Evolutionary conservation across 257 asterid genomes (phyloP), one percentile per base, ranked within the genome.

Genomic region (Solanum lycopersicoides): DNA sequence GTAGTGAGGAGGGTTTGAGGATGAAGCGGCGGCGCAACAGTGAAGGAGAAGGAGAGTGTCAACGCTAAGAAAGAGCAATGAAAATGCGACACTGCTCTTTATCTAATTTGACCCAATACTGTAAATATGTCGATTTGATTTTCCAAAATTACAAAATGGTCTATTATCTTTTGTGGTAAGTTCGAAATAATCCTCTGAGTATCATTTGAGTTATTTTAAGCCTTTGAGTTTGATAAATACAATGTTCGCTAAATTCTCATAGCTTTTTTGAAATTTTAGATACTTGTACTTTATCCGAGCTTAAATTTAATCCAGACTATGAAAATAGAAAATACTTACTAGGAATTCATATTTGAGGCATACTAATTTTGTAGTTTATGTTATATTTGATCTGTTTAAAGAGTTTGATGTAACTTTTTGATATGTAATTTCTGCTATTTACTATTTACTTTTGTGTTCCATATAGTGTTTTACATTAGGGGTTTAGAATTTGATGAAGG

Each of bases 241-340:
- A 63, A n/a, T n/a, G 25, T 56, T 56, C 1, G 12, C n/a, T 20
- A 20, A 3, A n/a, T 63, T n/a, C 32, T n/a, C 7, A 1, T 69
- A 32, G 76, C 5, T 7, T n/a, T n/a, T n/a, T n/a, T n/a, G n/a
- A n/a, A n/a, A n/a, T n/a, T n/a, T n/a, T n/a, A n/a, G 0, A 0
- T 53, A 53, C 21, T 50, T 50, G 1, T 47, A 18, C 0, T 7
- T 45, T 45, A 45, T 12, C 50, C 0, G 0, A 44, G 0, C 7
- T 50, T 66, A 4, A 69, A 69, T 69, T 71, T 69, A 7, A 3
- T 69, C 3, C 0, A 12, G 12, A 66, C 0, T 12, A 14, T 66
- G 74, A 68, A 28, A 68, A 68, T 6, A 68, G 21, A 68, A 66
- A 68, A 68, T 13, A 12, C 21, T 28, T 68, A 0, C 18, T 0